Conservation (phyloP, 495 filamentous ascomycete genomes). For the Neurospora sublineolata region DNA sequence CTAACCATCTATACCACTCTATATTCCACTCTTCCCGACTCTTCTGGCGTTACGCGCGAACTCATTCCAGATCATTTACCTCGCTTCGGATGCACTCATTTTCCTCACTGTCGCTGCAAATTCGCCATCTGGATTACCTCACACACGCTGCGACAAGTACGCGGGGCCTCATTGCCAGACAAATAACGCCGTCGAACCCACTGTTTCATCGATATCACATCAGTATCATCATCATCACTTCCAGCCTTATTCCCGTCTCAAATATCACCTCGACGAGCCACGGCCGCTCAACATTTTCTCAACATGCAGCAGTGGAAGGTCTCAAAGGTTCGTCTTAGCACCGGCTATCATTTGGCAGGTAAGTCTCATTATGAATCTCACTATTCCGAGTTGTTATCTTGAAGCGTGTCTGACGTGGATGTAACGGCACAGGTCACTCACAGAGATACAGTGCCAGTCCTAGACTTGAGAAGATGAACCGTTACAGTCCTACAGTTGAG, state of each 20-base stretch:
- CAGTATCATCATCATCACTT: background rate
- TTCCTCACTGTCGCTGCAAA: background rate
- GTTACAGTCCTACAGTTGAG: too few relatives aligned
- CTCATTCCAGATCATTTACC: background rate
- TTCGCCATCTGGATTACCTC: background rate
- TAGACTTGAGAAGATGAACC: too few relatives aligned
- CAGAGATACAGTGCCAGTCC: too few relatives aligned
- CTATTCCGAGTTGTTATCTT: background rate
- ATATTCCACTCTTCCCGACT: background rate
- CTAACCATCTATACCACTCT: background rate
- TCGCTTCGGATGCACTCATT: background rate
- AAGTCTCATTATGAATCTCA: background rate
- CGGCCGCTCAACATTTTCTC: background rate
- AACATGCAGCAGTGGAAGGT: background rate
- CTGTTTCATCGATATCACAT: background rate
- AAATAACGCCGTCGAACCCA: background rate
- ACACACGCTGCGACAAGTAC: background rate
- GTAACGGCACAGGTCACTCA: background rate
- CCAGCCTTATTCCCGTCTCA: background rate
- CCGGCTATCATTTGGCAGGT: background rate
- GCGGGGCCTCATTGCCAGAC: background rate
- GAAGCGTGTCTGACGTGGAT: background rate
- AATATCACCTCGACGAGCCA: background rate
- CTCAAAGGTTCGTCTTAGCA: background rate
- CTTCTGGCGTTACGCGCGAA: background rate